phyloP scores from a whole-genome alignment of 306 rosid genomes.

The Calophaca sinica region DNA sequence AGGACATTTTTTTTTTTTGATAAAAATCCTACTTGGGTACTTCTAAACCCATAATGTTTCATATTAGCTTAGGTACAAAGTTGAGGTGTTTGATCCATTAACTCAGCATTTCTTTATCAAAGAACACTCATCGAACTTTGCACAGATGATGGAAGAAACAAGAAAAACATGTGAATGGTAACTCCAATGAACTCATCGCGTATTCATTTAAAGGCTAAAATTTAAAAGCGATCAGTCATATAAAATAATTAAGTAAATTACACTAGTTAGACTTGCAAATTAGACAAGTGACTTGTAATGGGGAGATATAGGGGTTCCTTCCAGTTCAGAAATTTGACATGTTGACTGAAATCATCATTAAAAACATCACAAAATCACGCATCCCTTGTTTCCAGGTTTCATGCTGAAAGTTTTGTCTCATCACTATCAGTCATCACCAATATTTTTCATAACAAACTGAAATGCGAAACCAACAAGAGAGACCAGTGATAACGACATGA shows the following conservation, averaged over 20 bases:
- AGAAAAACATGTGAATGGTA: not conserved
- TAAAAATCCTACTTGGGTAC: not conserved
- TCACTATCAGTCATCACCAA: not conserved
- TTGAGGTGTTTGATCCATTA: not conserved
- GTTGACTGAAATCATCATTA: not conserved
- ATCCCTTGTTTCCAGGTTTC: not conserved
- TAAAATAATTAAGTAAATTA: not conserved
- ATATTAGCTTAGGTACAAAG: not conserved
- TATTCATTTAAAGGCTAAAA: not conserved
- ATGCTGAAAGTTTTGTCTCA: not conserved
- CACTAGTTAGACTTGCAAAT: no score
- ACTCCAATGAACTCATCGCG: not conserved
- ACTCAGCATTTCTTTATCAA: no score
- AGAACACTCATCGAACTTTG: no score
- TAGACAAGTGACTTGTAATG: not conserved
- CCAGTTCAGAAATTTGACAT: not conserved
- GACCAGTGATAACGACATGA: no score
- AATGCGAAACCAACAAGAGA: not conserved
- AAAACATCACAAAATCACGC: slow-evolving; percentile 10
- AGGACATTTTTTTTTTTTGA: not conserved
- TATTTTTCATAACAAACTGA: not conserved
- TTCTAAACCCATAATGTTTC: not conserved
- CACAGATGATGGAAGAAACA: not conserved
- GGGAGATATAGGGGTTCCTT: not conserved
- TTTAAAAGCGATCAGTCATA: not conserved